phyloP scores from a whole-genome alignment of 768 basidiomycete species.

The Trametes punicea region DNA sequence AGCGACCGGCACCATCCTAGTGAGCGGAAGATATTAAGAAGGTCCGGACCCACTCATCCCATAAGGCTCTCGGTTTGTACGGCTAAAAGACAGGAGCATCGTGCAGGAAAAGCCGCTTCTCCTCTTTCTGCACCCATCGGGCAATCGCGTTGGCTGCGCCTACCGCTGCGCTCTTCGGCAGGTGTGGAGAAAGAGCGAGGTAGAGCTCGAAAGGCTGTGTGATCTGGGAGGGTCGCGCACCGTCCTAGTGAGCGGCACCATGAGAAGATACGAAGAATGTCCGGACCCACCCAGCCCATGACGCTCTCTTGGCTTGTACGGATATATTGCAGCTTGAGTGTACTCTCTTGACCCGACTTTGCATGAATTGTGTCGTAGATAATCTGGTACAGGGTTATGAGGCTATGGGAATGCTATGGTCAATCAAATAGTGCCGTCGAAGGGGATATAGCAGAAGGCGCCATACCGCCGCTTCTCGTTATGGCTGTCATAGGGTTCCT shows the following conservation, averaged over 20 bases:
- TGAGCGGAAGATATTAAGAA: no score
- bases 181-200: constrained; percentile 69
- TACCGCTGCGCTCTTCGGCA: constrained; percentile 87
- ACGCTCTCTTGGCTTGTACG: constrained; percentile 84
- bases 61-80: no score
- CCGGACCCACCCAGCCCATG: constrained; percentile 83
- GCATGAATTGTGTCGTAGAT: constrained; percentile 89
- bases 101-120: constrained; percentile 72
- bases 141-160: constrained; percentile 87
- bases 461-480: constrained; percentile 60
- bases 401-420: constrained; percentile 38
- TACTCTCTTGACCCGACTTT: constrained; percentile 76
- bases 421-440: not conserved
- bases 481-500: constrained; percentile 72
- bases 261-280: not conserved
- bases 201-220: constrained; percentile 95
- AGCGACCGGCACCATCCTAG: no score
- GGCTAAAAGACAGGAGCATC: constrained; percentile 85
- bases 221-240: constrained; percentile 48
- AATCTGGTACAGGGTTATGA: constrained; percentile 84
- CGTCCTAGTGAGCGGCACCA: not conserved
- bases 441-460: not conserved
- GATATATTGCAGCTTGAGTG: constrained; percentile 84
- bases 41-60: no score
- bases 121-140: constrained; percentile 90